These are phyloP conservation scores for Candida glucosophila DNA, from an alignment of 1,139 yeast species.

Conservation along the genomic window DNA sequence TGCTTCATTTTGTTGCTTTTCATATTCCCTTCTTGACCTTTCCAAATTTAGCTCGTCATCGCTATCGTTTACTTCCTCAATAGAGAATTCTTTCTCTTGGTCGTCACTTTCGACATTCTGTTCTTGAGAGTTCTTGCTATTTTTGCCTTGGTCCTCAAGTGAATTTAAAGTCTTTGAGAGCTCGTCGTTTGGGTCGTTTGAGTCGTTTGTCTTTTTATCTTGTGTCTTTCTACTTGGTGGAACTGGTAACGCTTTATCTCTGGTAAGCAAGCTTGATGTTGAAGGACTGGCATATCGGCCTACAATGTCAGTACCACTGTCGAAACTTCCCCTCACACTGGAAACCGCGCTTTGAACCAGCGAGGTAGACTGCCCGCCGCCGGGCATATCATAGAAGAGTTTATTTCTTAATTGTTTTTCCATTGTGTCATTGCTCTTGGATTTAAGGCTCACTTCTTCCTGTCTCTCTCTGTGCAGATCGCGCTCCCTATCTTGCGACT, in stretches of 20 bases:
- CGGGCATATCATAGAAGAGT: constrained; percentile 8
- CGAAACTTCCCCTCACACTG: constrained; percentile 5
- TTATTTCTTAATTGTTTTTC: constrained; percentile 1
- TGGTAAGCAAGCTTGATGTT: constrained; percentile 11
- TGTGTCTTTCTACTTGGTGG: no score
- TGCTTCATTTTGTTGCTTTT: constrained; percentile 1
- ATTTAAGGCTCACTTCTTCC: constrained; percentile 7
- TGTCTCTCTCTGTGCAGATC: constrained; percentile 9
- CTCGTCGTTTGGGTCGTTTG: background rate
- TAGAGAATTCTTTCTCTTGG: constrained; percentile 11
- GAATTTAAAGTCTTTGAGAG: background rate
- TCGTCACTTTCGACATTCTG: background rate
- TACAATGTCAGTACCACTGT: background rate
- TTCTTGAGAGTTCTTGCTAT: background rate
- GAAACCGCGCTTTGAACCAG: constrained; percentile 8
- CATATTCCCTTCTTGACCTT: constrained; percentile 5
- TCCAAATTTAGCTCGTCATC: constrained; percentile 23
- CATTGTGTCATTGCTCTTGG: constrained; percentile 1
- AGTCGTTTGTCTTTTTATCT: no score
- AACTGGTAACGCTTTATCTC: constrained; percentile 23
- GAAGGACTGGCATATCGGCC: background rate
- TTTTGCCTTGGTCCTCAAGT: background rate
- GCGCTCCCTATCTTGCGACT: no score
- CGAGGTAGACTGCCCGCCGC: constrained; percentile 12
- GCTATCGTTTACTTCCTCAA: constrained; percentile 35